Conservation (phyloP, 164 flowering plant species). For the Stephania cephalantha region DNA sequence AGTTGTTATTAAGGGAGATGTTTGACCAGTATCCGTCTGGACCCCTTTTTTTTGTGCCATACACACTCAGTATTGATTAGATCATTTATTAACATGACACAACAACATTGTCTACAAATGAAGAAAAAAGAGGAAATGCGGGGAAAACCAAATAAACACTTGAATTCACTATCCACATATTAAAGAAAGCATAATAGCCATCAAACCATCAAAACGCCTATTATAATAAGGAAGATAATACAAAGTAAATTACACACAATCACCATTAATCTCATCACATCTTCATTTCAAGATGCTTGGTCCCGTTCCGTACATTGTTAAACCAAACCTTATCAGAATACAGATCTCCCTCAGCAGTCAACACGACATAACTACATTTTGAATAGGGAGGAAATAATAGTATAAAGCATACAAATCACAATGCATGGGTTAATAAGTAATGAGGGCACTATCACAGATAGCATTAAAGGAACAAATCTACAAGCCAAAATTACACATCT, state of each 20-base stretch:
- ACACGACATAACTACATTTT: background rate
- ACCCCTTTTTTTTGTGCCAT: no score
- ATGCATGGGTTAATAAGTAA: background rate
- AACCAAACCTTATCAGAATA: background rate
- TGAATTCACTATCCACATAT: background rate
- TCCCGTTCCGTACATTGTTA: background rate
- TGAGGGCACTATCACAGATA: background rate
- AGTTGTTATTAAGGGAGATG: no score
- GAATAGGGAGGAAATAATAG: background rate
- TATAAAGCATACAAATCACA: background rate
- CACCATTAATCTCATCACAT: slow-evolving; percentile 2
- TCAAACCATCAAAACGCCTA: background rate
- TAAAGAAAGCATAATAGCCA: background rate
- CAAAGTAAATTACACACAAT: background rate
- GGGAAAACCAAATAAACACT: background rate
- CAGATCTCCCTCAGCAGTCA: background rate
- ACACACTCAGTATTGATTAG: no score
- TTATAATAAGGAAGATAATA: background rate
- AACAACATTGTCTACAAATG: no score
- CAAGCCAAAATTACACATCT: slow-evolving; percentile 89
- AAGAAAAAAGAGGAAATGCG: background rate
- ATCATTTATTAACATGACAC: no score
- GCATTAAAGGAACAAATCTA: slow-evolving; percentile 22
- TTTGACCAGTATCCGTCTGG: fast-evolving
- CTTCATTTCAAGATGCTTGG: background rate